Conservation (phyloP, 805 yeast species). For the Spathaspora girioi region DNA sequence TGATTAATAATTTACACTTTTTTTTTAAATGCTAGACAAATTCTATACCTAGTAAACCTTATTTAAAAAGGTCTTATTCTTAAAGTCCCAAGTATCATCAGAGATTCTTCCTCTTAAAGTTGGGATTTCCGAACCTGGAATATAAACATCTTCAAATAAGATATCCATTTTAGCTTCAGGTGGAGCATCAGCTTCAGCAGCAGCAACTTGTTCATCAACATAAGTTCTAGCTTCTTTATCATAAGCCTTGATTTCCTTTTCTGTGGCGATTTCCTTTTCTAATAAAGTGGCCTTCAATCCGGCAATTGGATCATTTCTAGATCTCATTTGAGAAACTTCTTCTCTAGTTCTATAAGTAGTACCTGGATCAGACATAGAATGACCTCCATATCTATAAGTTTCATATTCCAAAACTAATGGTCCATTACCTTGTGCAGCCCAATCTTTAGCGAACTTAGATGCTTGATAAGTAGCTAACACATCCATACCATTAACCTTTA, state of each 20-base stretch:
- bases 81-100: conserved; percentile 89
- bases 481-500: conserved; percentile 98
- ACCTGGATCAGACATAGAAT: conserved; percentile 99
- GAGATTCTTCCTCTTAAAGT: conserved; percentile 95
- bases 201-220: conserved; percentile 91
- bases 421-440: conserved; percentile 91
- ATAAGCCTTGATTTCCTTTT: conserved; percentile 89
- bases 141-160: conserved; percentile 94
- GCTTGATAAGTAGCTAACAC: conserved; percentile 93
- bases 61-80: conserved; percentile 44
- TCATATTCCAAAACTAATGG: conserved; percentile 95
- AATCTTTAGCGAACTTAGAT: conserved; percentile 94
- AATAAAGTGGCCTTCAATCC: conserved; percentile 86
- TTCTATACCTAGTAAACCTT: conserved; percentile 36
- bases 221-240: conserved; percentile 95
- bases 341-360: conserved; percentile 99
- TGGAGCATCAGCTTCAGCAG: conserved; percentile 89
- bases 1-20: not conserved
- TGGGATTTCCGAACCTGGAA: conserved; percentile 89
- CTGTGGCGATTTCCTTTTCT: conserved; percentile 83
- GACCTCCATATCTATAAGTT: conserved; percentile 99
- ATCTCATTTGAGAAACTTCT: conserved; percentile 99
- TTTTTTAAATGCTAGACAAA: not conserved
- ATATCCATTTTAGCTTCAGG: conserved; percentile 95
- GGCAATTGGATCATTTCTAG: conserved; percentile 95